phyloP scores from a whole-genome alignment of 805 yeast genomes.

The Priceomyces haplophilus region DNA sequence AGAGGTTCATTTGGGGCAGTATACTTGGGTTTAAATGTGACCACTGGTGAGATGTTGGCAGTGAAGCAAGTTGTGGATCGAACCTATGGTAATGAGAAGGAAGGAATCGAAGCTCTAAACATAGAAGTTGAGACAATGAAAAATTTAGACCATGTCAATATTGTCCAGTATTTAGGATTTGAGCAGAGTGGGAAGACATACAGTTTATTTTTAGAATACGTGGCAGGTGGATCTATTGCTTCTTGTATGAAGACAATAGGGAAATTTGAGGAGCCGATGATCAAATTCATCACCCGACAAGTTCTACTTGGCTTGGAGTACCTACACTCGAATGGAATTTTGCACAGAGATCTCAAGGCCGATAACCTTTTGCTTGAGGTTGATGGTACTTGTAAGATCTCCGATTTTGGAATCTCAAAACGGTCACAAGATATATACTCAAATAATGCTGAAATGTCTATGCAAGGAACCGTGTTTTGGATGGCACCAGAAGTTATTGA shows the following conservation, averaged over 20 bases:
- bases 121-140: conserved; percentile 93
- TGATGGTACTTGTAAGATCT: conserved; percentile 92
- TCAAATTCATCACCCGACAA: conserved; percentile 71
- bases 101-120: conserved; percentile 75
- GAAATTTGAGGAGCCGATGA: conserved; percentile 73
- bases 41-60: conserved; percentile 98
- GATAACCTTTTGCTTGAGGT: conserved; percentile 84
- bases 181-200: conserved; percentile 73
- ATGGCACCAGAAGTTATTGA: conserved; percentile 99
- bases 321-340: conserved; percentile 78
- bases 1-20: conserved; percentile 96
- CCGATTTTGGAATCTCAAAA: conserved; percentile 95
- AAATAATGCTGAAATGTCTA: conserved; percentile 92
- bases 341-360: conserved; percentile 93
- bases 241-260: conserved; percentile 81
- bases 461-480: conserved; percentile 99
- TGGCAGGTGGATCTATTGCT: conserved; percentile 96
- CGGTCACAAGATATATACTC: conserved; percentile 72
- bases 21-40: conserved; percentile 84
- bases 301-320: conserved; percentile 84
- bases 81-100: conserved; percentile 43
- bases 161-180: conserved; percentile 94
- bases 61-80: conserved; percentile 80
- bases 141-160: conserved; percentile 88
- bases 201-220: conserved; percentile 89